A percentile compares a stretch with the other conserved stretches of the same genome.
phyloP scores from a whole-genome alignment of 2,329 filamentous ascomycete genomes.

The Aotearoamyces nothofagi region DNA sequence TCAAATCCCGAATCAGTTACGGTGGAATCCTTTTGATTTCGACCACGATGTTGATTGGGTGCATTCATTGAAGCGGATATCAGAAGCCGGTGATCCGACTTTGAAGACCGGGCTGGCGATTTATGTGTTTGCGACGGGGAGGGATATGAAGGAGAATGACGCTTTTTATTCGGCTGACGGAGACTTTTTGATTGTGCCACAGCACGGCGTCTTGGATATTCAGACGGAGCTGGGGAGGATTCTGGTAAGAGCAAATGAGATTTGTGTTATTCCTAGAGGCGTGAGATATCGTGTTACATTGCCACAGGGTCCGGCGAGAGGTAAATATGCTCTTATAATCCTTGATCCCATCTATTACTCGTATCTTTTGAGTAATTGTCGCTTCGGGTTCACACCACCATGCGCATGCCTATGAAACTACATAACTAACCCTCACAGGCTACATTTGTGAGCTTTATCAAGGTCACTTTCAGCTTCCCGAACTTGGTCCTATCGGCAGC shows the following conservation, averaged over 20 bases:
- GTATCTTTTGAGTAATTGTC: too few species aligned
- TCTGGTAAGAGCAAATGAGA: conserved; percentile 64
- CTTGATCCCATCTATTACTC: too few species aligned
- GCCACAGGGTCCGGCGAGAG: conserved; percentile 43
- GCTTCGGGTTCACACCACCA: too few species aligned
- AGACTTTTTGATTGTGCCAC: conserved; percentile 62
- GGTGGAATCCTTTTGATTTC: conserved; percentile 57
- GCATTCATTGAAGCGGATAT: conserved; percentile 48
- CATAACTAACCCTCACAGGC: too few species aligned
- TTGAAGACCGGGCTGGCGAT: conserved; percentile 69
- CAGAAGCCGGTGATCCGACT: conserved; percentile 65
- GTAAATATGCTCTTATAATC: too few species aligned
- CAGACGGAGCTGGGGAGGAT: conserved; percentile 63
- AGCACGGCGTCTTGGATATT: conserved; percentile 60
- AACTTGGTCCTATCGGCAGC: conserved; percentile 58
- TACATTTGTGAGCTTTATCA: conserved; percentile 66
- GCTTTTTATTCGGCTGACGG: conserved; percentile 80
- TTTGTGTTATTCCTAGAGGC: conserved; percentile 60
- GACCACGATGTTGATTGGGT: conserved; percentile 55
- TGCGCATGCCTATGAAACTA: too few species aligned
- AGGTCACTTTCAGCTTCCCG: conserved; percentile 56
- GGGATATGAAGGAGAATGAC: conserved; percentile 56
- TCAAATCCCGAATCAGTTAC: conserved; percentile 66
- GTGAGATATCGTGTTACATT: conserved; percentile 61
- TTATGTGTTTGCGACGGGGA: conserved; percentile 65